Percentiles rank a stretch among this genome's conserved stretches.
phyloP scores from a whole-genome alignment of 2,329 filamentous ascomycete species.

The Helminthosporium solani region DNA sequence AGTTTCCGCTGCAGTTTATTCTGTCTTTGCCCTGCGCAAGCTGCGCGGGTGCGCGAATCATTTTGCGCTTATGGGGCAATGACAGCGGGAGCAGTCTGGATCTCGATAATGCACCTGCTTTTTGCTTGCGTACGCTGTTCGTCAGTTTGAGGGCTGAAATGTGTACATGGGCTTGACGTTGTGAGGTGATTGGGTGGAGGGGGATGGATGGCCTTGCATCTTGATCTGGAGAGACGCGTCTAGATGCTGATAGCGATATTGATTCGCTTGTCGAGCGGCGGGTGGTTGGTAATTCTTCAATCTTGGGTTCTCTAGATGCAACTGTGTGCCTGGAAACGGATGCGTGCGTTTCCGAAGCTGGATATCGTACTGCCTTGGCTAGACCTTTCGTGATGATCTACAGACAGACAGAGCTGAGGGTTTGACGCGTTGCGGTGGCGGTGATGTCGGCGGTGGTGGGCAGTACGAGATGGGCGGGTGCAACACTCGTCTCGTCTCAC shows the following conservation, averaged over 20 bases:
- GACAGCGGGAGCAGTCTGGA: no score
- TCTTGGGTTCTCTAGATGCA: background rate
- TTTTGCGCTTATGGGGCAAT: no score
- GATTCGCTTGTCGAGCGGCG: background rate
- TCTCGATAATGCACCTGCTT: no score
- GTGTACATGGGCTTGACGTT: no score
- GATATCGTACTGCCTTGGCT: background rate
- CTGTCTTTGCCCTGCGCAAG: no score
- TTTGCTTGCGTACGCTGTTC: no score
- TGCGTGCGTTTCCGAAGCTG: background rate
- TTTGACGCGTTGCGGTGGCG: background rate
- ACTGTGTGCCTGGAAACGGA: background rate
- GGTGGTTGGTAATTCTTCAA: background rate
- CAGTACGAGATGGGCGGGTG: constrained; percentile 7
- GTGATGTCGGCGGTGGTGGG: background rate
- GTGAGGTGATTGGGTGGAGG: no score
- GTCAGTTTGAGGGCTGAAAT: no score
- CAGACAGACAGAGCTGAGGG: background rate
- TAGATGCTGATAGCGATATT: background rate
- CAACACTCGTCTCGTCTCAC: constrained; percentile 9
- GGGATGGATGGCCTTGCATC: no score
- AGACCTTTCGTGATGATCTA: background rate
- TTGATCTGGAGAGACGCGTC: background rate
- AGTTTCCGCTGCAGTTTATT: no score
- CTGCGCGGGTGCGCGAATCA: no score